Base-by-base conservation (phyloP, 2,329 filamentous ascomycete genomes). In the Penicillium rolfsii region DNA sequence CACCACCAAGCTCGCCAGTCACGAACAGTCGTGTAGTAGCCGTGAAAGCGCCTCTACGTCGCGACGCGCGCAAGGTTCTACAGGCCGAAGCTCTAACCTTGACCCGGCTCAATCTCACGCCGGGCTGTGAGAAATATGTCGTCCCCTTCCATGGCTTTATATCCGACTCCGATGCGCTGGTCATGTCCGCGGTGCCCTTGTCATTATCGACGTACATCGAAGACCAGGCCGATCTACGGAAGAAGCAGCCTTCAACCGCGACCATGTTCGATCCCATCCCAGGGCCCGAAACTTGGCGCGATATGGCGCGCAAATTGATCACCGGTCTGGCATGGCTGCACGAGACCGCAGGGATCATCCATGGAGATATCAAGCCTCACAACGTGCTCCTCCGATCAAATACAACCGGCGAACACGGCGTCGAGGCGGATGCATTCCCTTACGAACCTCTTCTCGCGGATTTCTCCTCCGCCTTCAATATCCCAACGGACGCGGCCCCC, bases 351-450 rank as follows among this genome's bases (percentile, higher is more conserved):
- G 71, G 73, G 4, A 71, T 82, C 4, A 74, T 82, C 2, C 81
- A 83, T 63, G 80, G 79, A 1, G 80, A 82, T 67, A 77, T 82
- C 67, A 82, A 82, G 61, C 79, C 79, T 5, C 74, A 77, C 49
- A 82, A 82, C 43, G 70, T 82, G 30, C 71, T 82, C 0, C 70
- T 82, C 2, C 71, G 69, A 3, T 65, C 69, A 24, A 61, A 68
- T 5, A 49, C 62, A n/a, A 59, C 60, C 4, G 55, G 62, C 7
- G 33, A 59, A 38, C 55, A 61, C 2, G 45, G 52, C 11, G 62
- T 54, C 8, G 35, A 59, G 43, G 53, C 62, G 1, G 41, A 52
- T 11, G 63, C 56, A 5, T 77, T 80, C 38, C 70, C 72, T 0
- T 80, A 72, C 55, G 73, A 79, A 14, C 77, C 78, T n/a, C 66